phyloP scores from a whole-genome alignment of 176 grass and related monocot species.

The Carex pumila region DNA sequence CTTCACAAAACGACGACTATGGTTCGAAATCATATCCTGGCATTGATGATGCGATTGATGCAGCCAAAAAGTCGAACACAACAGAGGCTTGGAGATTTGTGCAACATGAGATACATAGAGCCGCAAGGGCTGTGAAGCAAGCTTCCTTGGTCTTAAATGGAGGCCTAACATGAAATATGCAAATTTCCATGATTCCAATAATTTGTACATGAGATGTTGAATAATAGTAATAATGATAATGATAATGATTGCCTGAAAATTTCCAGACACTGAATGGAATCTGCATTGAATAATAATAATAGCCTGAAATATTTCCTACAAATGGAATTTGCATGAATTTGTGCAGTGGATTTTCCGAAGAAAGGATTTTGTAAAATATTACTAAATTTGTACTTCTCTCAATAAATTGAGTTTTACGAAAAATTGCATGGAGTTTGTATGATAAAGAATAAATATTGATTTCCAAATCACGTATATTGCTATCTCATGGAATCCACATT shows the following conservation, averaged over 20 bases:
- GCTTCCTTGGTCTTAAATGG: constrained; percentile 8
- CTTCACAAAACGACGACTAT: constrained; percentile 58
- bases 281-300: not conserved
- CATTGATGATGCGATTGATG: constrained; percentile 46
- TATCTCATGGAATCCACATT: too few relatives aligned
- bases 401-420: not conserved
- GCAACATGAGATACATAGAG: constrained; percentile 75
- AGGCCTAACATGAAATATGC: constrained; percentile 1
- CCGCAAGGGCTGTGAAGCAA: constrained; percentile 50
- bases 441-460: too few relatives aligned
- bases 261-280: not conserved
- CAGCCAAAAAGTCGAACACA: constrained; percentile 49
- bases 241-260: not conserved
- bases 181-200: not conserved
- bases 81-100: constrained; percentile 45
- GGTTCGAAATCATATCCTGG: constrained; percentile 46
- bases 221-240: not conserved
- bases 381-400: not conserved
- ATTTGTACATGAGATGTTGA: not conserved
- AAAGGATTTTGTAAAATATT: not conserved
- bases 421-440: too few relatives aligned
- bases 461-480: too few relatives aligned
- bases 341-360: too few relatives aligned
- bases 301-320: not conserved
- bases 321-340: not conserved